phyloP scores from a whole-genome alignment of 257 asterid species.

The Salvia hispanica region DNA sequence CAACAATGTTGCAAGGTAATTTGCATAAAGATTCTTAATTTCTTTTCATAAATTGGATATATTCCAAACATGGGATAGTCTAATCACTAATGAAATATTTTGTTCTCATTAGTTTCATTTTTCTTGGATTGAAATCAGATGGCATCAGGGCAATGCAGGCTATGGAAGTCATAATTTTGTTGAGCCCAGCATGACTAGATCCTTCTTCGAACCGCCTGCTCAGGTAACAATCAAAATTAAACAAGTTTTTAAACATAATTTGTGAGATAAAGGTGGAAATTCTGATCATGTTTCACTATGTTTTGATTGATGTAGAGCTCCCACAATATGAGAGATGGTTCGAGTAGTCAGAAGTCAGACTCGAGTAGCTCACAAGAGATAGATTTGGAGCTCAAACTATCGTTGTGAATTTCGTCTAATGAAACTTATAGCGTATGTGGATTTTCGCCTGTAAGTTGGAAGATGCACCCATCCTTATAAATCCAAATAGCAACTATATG shows the following conservation, averaged over 20 bases:
- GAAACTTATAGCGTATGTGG: slow-evolving; percentile 20
- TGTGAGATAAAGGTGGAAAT: no score
- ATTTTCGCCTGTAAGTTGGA: slow-evolving; percentile 27
- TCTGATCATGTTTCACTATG: no score
- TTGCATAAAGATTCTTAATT: slow-evolving; percentile 5
- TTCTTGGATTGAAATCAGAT: slow-evolving; percentile 39
- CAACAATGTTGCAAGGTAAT: slow-evolving; percentile 51
- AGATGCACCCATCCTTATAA: not conserved
- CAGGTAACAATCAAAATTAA: slow-evolving; percentile 44
- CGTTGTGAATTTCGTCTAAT: slow-evolving; percentile 29
- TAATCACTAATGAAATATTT: no score
- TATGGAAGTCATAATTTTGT: slow-evolving; percentile 50
- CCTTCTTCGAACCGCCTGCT: slow-evolving; percentile 52
- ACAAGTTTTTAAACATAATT: no score
- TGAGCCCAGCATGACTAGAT: slow-evolving; percentile 61
- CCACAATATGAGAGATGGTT: slow-evolving; percentile 22
- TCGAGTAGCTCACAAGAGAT: slow-evolving; percentile 59
- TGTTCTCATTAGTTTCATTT: no score
- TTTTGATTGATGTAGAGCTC: slow-evolving; percentile 47
- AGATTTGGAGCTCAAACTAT: slow-evolving; percentile 91
- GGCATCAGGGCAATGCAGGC: slow-evolving; percentile 61
- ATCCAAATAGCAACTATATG: slow-evolving; percentile 16
- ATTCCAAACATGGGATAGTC: not conserved
- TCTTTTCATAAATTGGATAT: not conserved
- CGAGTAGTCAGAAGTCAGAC: slow-evolving; percentile 50